Evolutionary conservation across 306 rosid genomes (phyloP), one percentile per base, ranked within the genome.

Genomic region (Acacia crassicarpa): DNA sequence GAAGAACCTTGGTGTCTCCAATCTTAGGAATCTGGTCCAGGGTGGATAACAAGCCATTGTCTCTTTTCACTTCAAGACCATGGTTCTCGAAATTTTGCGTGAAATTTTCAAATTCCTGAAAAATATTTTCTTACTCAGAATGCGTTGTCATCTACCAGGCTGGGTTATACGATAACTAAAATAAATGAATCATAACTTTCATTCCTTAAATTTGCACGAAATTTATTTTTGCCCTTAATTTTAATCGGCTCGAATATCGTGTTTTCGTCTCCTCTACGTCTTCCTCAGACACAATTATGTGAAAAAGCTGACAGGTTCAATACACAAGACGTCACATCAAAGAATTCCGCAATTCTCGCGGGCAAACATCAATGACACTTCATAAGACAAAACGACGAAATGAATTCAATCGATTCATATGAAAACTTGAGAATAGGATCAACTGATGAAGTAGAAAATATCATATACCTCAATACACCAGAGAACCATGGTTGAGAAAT

Each of bases 1-100:
- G 25, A 19, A 22, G 76, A 62, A 90, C 94, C 92, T 91, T 89
- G 80, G 94, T 88, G 86, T 88, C 89, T 20, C 89, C 93, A 81
- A 87, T 84, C 76, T 85, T 84, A 83, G 94, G 93, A 81, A 83
- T 53, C 70, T 79, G 86, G 38, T 87, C 89, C 25, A 90, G 86
- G 70, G 86, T 76, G 74, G 83, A 70, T 81, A 86, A 81, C 45
- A 92, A 35, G 43, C 84, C 86, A 32, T 8, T 19, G 35, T n/a
- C 48, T 54, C 77, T 73, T 43, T 16, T 54, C 56, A 53, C 87
- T 84, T 61, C 77, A 49, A 27, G 71, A 70, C 40, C 33, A 1
- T 11, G 67, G 67, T 75, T 54, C 40, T 16, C 1, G 65, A 41
- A 56, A 72, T 67, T 25, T 44, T 82, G 40, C 48, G 23, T 77